A percentile compares a stretch with the other conserved stretches of the same genome.
phyloP scores from a whole-genome alignment of 768 basidiomycete species.

The Arthromyces matolae region DNA sequence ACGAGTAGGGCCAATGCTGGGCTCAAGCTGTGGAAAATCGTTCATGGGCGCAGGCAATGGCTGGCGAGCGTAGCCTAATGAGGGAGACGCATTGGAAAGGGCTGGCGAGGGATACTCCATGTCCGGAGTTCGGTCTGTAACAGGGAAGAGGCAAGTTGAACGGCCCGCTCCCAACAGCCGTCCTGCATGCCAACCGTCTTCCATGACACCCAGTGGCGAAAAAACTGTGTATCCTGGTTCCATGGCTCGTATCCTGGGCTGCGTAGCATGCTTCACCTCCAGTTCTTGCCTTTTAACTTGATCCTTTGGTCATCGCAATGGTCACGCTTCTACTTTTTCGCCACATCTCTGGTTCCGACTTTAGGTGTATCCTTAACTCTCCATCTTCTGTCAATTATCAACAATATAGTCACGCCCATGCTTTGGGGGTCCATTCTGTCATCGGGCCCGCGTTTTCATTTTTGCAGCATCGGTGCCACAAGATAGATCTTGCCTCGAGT shows the following conservation, averaged over 20 bases:
- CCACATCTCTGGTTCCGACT: slow-evolving; percentile 6
- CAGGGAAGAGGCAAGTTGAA: slow-evolving; percentile 7
- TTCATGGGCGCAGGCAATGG: slow-evolving; percentile 16
- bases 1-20: slow-evolving; percentile 53
- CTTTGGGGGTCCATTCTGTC: slow-evolving; percentile 1
- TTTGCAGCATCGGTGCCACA: background rate
- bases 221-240: slow-evolving; percentile 1
- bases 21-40: slow-evolving; percentile 39
- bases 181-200: slow-evolving; percentile 25
- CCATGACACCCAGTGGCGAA: background rate
- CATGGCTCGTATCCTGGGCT: slow-evolving; percentile 8
- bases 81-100: slow-evolving; percentile 35
- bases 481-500: slow-evolving; percentile 8
- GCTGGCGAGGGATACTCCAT: slow-evolving; percentile 38
- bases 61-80: slow-evolving; percentile 17
- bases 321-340: slow-evolving; percentile 4
- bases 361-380: no score
- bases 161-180: slow-evolving; percentile 8
- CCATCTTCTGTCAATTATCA: background rate
- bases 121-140: slow-evolving; percentile 28
- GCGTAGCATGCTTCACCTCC: slow-evolving; percentile 11
- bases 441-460: background rate
- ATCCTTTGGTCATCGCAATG: slow-evolving; percentile 10
- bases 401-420: background rate
- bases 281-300: slow-evolving; percentile 16